Base-by-base conservation (phyloP, 2,329 filamentous ascomycete genomes). In the Colletotrichum cuscutae region DNA sequence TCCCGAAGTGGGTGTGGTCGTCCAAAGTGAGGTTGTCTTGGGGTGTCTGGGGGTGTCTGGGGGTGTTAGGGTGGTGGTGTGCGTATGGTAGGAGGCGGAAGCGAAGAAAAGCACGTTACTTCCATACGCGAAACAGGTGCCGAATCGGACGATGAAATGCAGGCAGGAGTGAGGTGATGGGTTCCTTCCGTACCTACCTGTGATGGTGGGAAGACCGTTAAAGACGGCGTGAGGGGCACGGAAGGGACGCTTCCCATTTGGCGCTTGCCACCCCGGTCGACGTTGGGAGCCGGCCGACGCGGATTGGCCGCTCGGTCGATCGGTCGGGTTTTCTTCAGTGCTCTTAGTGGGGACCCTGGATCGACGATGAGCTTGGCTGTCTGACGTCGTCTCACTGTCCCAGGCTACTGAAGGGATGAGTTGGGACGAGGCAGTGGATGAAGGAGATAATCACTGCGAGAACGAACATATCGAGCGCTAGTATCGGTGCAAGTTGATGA, bases 151-250 rank as follows among this genome's bases (percentile, higher is more conserved):
- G 66, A 71, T 70, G 67, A 59, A 56, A 22, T 19, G 42, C 28
- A 32, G 42, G 6, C n/a, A 59, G 65, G 65, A 46, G 65, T 72
- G 59, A 72, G 69, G 69, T 72, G 65, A 72, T 62, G 22, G 59
- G 15, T 22, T 56, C 65, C 32, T 35, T 12, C 32, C 0, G 2
- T 35, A 3, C 32, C 32, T 35, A 35, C 32, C 4, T 35, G 5
- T 35, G 32, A 5, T 35, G 32, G 32, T 42, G 37, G 37, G 15
- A 42, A 42, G 37, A 19, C 37, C 37, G 37, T 42, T 3, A 19
- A 60, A 56, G 64, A n/a, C 19, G 42, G 42, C 37, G 15, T 19
- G 37, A 19, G 12, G 37, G 37, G 37, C 32, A 42, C 13, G 15
- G 37, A 19, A 19, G 37, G 37, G 37, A 6, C 37, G 37, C 37